These are phyloP conservation scores for Backusella circina DNA, from an alignment of 192 early-diverging fungal species.

Conservation along the genomic window DNA sequence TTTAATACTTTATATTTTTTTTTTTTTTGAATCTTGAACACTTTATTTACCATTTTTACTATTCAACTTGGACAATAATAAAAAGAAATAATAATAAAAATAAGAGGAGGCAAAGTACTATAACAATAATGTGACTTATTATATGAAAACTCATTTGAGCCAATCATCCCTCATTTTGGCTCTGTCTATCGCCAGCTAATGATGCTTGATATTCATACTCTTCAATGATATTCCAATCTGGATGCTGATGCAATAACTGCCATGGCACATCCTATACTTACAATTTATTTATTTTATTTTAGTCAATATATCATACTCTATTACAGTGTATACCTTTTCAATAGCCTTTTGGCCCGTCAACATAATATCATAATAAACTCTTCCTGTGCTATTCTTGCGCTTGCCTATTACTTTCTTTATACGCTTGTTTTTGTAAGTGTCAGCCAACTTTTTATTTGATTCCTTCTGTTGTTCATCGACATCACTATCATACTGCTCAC, in stretches of 20 bases:
- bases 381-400: background rate
- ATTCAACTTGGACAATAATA: background rate
- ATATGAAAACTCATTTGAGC: background rate
- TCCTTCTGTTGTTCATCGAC: background rate
- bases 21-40: background rate
- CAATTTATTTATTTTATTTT: background rate
- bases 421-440: background rate
- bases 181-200: background rate
- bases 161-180: too few species aligned
- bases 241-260: background rate
- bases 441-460: background rate
- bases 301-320: background rate
- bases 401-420: background rate
- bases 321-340: background rate
- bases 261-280: background rate
- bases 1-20: background rate
- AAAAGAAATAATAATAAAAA: too few species aligned
- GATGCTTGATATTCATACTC: background rate
- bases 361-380: background rate
- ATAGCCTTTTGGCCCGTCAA: background rate
- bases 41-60: background rate
- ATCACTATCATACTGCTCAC: background rate
- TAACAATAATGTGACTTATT: too few species aligned
- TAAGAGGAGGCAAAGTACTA: too few species aligned
- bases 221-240: background rate